phyloP scores from a whole-genome alignment of 768 basidiomycete species.

The Collybiopsis luxurians region DNA sequence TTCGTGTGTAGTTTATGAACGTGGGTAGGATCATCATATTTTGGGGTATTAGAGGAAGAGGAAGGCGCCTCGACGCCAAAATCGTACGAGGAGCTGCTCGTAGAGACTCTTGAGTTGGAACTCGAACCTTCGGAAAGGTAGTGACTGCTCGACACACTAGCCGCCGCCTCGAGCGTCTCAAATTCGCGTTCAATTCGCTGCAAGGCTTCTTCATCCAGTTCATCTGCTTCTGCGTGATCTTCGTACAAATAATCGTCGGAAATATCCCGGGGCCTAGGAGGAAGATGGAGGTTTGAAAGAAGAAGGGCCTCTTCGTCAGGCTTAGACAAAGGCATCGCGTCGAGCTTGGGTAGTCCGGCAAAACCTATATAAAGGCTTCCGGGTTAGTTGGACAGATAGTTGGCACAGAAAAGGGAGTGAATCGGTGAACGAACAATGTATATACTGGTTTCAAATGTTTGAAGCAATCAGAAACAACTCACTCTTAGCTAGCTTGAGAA shows the following conservation, averaged over 20 bases:
- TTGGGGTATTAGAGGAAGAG: conserved; percentile 15
- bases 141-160: background rate
- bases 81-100: background rate
- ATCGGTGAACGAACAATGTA: background rate
- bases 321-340: conserved; percentile 10
- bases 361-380: too few relatives aligned
- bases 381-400: too few relatives aligned
- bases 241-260: conserved; percentile 41
- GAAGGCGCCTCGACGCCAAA: conserved; percentile 16
- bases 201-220: conserved; percentile 28
- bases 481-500: conserved; percentile 80
- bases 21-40: conserved; percentile 19
- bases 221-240: too few relatives aligned
- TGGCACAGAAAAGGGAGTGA: background rate
- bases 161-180: conserved; percentile 25
- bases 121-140: background rate
- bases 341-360: conserved; percentile 67
- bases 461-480: conserved; percentile 3
- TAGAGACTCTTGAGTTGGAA: background rate
- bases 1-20: conserved; percentile 66
- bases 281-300: conserved; percentile 36
- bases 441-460: too few relatives aligned
- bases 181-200: conserved; percentile 56
- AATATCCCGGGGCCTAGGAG: conserved; percentile 59
- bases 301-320: conserved; percentile 51